Evolutionary conservation across 2,329 filamentous ascomycete genomes (phyloP), one percentile per base, ranked within the genome.

Genomic region (Fusarium incarnatum): DNA sequence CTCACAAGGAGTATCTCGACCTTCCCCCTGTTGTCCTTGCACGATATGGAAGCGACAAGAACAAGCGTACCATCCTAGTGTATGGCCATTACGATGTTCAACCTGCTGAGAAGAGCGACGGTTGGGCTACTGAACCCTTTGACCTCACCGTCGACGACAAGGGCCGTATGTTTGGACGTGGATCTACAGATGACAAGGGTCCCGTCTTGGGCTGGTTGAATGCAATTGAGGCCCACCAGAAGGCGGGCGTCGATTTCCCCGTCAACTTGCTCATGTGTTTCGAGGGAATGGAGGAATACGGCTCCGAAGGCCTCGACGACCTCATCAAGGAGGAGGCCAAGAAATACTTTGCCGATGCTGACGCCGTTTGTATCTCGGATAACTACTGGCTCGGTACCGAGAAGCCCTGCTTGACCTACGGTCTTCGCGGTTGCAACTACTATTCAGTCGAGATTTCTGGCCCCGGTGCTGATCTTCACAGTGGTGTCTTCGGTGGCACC

Each of bases 301-400:
- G 96, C 53, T 98, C 94, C 1, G 95, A 98, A 80, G 96, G 96
- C 40, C 87, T 99, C 58, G 96, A 99, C 77, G 95, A 97, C 75
- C 92, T 98, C 73, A 98, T 99, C 82, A 87, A 92, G 73, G 91
- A 88, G 48, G 96, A 99, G 83, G 94, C 92, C 72, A 94, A 97
- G 84, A 92, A 93, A 76, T 98, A 91, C 86, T 99, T 99, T 85
- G 94, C 94, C 77, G 95, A 98, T 76, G 90, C 94, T 37, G 96
- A 99, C 73, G 96, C 94, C 8, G 94, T 98, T 65, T 99, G 96
- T 84, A 99, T 99, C 79, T 97, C 94, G 49, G 96, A 99, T 83
- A 99, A 99, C 88, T 99, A 99, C 89, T 99, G 96, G 96, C 90
- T 99, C 42, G 96, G 96, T 63, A 98, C 96, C 8, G 94, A 98